A percentile compares a stretch with the other conserved stretches of the same genome.
Conservation (phyloP, 495 filamentous ascomycete species). For the Penicillium macrosclerotiorum region DNA sequence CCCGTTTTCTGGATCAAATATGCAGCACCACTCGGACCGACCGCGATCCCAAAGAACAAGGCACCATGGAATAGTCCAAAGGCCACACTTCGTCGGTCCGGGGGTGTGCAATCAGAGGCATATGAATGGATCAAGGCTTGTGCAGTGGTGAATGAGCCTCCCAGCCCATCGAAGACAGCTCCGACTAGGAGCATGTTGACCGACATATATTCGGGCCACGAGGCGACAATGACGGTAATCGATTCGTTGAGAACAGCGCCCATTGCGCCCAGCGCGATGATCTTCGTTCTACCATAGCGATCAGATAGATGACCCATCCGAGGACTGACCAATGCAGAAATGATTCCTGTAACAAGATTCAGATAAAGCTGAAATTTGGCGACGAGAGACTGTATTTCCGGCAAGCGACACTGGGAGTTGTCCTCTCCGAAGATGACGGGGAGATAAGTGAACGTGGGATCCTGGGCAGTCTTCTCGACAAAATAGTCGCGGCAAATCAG, state of each 20-base stretch:
- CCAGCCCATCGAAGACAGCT: conserved; percentile 72
- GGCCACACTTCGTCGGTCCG: conserved; percentile 72
- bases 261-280: conserved; percentile 65
- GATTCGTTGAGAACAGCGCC: conserved; percentile 69
- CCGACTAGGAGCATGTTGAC: conserved; percentile 75
- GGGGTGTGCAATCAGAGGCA: conserved; percentile 80
- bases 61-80: conserved; percentile 89
- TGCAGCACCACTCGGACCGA: conserved; percentile 78
- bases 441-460: conserved; percentile 58
- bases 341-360: conserved; percentile 64
- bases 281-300: conserved; percentile 72
- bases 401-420: conserved; percentile 69
- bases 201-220: conserved; percentile 65
- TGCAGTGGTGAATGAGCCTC: conserved; percentile 80
- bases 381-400: conserved; percentile 70
- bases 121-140: conserved; percentile 84
- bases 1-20: conserved; percentile 70
- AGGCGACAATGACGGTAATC: conserved; percentile 72
- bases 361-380: conserved; percentile 74
- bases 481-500: conserved; percentile 82
- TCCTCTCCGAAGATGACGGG: conserved; percentile 65
- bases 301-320: conserved; percentile 85
- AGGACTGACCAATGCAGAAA: conserved; percentile 75
- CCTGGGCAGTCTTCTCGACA: conserved; percentile 51
- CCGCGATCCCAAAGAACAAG: conserved; percentile 80